These are phyloP conservation scores for Mycena maculata DNA, from an alignment of 768 basidiomycete species.

Conservation along the genomic window DNA sequence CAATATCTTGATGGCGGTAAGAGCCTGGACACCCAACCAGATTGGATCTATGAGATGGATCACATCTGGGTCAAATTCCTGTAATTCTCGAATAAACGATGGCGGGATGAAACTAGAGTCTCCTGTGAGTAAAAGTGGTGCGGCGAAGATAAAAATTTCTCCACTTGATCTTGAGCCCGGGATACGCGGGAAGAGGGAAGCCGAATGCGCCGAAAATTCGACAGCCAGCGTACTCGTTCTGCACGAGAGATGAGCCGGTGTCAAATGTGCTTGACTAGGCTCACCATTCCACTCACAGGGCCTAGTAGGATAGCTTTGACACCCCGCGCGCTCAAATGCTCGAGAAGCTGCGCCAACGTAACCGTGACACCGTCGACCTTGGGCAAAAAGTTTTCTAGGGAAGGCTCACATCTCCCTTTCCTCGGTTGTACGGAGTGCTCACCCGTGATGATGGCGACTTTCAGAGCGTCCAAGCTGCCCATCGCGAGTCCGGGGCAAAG, in stretches of 20 bases:
- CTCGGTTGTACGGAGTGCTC: neutral
- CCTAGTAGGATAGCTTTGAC: constrained; percentile 56
- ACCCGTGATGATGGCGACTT: constrained; percentile 10
- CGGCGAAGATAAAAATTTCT: no score
- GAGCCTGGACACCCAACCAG: constrained; percentile 56
- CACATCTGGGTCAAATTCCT: constrained; percentile 46
- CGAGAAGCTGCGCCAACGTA: constrained; percentile 53
- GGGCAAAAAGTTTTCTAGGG: constrained; percentile 50
- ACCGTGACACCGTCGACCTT: constrained; percentile 59
- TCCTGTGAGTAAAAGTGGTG: neutral
- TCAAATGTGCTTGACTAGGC: neutral
- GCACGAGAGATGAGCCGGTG: no score
- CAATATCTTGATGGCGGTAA: constrained; percentile 50
- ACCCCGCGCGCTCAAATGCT: constrained; percentile 52
- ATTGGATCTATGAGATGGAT: constrained; percentile 59
- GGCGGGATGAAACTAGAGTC: constrained; percentile 8
- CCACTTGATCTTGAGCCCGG: constrained; percentile 22
- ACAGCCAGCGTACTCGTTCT: constrained; percentile 3
- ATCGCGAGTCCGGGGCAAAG: no score
- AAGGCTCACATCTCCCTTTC: neutral
- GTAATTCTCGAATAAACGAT: constrained; percentile 3
- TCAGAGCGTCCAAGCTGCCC: neutral
- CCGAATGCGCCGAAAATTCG: constrained; percentile 12
- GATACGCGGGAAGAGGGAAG: constrained; percentile 12
- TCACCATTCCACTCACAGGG: constrained; percentile 41